Base-by-base conservation (phyloP, 2,329 filamentous ascomycete genomes). In the Apiospora phragmitis region DNA sequence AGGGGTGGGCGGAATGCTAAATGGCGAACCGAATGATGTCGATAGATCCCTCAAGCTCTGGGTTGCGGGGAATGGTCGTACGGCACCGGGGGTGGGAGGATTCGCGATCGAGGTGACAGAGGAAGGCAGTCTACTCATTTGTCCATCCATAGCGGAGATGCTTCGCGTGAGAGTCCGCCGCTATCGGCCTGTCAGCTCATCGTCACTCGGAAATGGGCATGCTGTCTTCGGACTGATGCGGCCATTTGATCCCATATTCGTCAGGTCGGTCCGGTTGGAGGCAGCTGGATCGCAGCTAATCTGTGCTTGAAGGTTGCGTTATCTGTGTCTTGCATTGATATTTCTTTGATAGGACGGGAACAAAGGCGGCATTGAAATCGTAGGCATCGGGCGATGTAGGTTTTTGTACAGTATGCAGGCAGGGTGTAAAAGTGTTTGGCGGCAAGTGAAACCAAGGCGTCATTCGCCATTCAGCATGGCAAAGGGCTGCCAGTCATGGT, bases 121-220 rank as follows among this genome's bases (percentile, higher is more conserved):
- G 47, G 76, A 76, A 32, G 75, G 73, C 5, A 75, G 65, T 67
- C 72, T 73, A 68, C 75, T 77, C 69, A 73, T 71, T 18, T 75
- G 70, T n/a, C 76, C 77, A 71, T 79, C 78, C 73, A 79, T 72
- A 69, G 71, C 73, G 65, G 75, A 76, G 70, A 78, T 75, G 70
- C 73, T 76, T 69, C 71, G 74, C 26, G 66, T 35, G 71, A 70
- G 29, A 26, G 68, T 45, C 42, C 65, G 74, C 47, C 70, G 71
- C 76, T 77, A 77, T 74, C 73, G 72, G 74, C 69, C 71, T 59
- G 70, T 67, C n/a, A 35, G 55, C 65, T 45, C 71, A 72, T 76
- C 70, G 67, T 74, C 55, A 26, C 21, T 55, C 65, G 68, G 38
- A 71, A 59, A 69, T 65, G 72, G 71, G 72, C 71, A 70, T 70